phyloP scores from a whole-genome alignment of 2,329 filamentous ascomycete genomes.

The Diaporthe ampelina region DNA sequence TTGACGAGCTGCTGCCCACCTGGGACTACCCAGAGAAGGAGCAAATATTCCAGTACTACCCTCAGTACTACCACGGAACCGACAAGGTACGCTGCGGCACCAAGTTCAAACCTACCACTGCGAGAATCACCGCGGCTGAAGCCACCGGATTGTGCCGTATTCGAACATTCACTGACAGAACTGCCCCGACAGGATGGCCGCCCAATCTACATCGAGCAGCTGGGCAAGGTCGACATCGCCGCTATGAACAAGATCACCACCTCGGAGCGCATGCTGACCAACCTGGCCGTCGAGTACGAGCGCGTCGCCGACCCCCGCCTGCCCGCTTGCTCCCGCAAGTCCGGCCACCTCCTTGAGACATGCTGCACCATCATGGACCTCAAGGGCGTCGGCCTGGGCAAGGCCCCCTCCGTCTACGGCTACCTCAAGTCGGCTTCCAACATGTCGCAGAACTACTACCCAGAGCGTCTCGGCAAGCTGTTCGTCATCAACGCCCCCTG shows the following conservation, averaged over 20 bases:
- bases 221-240: conserved; percentile 91
- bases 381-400: conserved; percentile 90
- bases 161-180: background rate
- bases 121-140: background rate
- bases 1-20: conserved; percentile 82
- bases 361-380: conserved; percentile 99
- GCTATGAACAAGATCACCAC: conserved; percentile 95
- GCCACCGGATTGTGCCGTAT: background rate
- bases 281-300: conserved; percentile 98
- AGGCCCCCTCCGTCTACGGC: conserved; percentile 85
- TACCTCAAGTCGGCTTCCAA: conserved; percentile 88
- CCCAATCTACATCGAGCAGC: conserved; percentile 96
- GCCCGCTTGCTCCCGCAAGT: conserved; percentile 94
- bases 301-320: conserved; percentile 93
- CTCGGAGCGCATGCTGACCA: conserved; percentile 93
- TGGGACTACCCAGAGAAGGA: conserved; percentile 92
- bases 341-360: conserved; percentile 91
- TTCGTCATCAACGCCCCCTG: conserved; percentile 99
- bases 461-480: conserved; percentile 93
- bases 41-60: conserved; percentile 90
- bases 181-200: conserved; percentile 80
- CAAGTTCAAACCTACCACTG: background rate
- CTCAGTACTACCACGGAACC: conserved; percentile 99
- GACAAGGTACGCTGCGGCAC: conserved; percentile 73
- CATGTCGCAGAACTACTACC: conserved; percentile 99